Percentiles rank a stretch among this genome's conserved stretches.
phyloP scores from a whole-genome alignment of 345 rosid genomes.

The Gossypium australe region DNA sequence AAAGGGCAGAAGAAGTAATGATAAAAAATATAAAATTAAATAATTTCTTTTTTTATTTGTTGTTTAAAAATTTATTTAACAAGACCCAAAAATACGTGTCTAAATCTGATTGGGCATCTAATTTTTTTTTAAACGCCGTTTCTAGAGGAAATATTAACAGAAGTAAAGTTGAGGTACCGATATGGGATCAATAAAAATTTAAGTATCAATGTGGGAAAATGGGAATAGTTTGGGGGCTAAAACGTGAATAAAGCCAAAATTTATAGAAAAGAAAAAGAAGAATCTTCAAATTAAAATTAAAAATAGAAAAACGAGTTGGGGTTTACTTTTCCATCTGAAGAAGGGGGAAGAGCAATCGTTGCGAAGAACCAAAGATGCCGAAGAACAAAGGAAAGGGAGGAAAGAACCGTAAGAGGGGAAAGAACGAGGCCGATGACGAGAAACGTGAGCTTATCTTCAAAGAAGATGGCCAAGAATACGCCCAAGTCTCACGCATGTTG shows the following conservation, averaged over 20 bases:
- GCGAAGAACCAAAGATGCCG: slow-evolving; percentile 32
- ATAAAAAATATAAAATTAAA: too few species aligned
- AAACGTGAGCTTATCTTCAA: slow-evolving; percentile 56
- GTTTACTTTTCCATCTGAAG: background rate
- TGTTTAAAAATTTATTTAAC: too few species aligned
- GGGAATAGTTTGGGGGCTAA: too few species aligned
- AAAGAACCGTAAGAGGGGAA: slow-evolving; percentile 64
- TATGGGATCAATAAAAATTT: too few species aligned
- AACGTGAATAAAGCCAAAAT: background rate
- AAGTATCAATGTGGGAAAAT: too few species aligned
- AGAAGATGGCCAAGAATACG: slow-evolving; percentile 60
- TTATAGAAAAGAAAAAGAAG: background rate
- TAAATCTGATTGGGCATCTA: too few species aligned
- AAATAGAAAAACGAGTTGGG: background rate
- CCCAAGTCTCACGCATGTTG: slow-evolving; percentile 51
- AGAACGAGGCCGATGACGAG: slow-evolving; percentile 62
- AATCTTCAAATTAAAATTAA: background rate
- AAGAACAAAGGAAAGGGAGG: slow-evolving; percentile 73
- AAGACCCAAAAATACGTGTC: too few species aligned
- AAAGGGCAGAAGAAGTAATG: too few species aligned
- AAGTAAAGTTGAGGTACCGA: too few species aligned
- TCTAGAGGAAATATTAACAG: too few species aligned
- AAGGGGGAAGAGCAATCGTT: background rate
- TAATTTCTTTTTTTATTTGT: too few species aligned
- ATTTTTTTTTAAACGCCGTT: too few species aligned